Percentiles rank a stretch among this genome's conserved stretches.
phyloP scores from a whole-genome alignment of 345 rosid species.

The Arabis hirsuta region DNA sequence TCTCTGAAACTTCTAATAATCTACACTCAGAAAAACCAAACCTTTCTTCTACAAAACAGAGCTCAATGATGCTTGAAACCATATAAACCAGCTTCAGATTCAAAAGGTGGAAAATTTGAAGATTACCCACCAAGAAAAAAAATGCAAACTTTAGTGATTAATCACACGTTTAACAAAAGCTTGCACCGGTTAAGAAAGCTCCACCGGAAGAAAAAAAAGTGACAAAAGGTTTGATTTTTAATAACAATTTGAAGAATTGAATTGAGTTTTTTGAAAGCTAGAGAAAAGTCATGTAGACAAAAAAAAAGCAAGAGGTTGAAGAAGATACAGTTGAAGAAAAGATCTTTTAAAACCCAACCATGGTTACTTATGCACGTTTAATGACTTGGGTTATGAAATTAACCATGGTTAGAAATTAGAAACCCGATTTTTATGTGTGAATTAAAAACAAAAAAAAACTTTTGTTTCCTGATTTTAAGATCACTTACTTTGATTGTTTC shows the following conservation, averaged over 20 bases:
- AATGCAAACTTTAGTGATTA: background rate
- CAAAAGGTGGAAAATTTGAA: background rate
- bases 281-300: slow-evolving; percentile 17
- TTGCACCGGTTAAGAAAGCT: background rate
- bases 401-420: slow-evolving; percentile 37
- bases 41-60: slow-evolving; percentile 24
- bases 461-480: slow-evolving; percentile 19
- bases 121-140: slow-evolving; percentile 19
- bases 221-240: slow-evolving; percentile 11
- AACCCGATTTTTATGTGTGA: slow-evolving; percentile 22
- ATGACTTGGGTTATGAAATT: slow-evolving; percentile 17
- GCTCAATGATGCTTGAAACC: slow-evolving; percentile 34
- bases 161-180: too few species aligned
- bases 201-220: background rate
- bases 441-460: background rate
- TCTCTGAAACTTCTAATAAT: slow-evolving; percentile 5
- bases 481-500: slow-evolving; percentile 16
- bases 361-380: slow-evolving; percentile 37
- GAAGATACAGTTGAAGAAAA: slow-evolving; percentile 33
- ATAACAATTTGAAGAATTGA: background rate
- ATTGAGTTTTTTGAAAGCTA: background rate
- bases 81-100: slow-evolving; percentile 32
- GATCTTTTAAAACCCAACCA: slow-evolving; percentile 34
- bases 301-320: slow-evolving; percentile 30
- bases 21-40: slow-evolving; percentile 10